Evolutionary conservation across 257 asterid genomes (phyloP).

Genomic region (Jaltomata sinuosa): DNA sequence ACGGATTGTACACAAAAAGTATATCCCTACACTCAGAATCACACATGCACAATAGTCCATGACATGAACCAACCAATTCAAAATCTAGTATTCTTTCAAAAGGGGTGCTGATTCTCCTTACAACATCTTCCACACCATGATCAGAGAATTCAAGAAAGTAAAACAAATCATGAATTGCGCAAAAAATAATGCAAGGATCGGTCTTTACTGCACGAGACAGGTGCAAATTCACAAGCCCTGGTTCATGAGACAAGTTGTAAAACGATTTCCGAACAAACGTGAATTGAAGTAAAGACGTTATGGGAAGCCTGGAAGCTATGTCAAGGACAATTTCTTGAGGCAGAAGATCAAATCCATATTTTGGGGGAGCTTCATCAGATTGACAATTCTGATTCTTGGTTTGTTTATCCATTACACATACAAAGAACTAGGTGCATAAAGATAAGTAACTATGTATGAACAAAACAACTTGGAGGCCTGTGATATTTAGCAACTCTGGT

Average conservation of each 20-base stretch:
- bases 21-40: too few relatives aligned
- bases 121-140: not conserved
- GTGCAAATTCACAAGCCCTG: conserved; percentile 6
- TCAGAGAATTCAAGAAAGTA: conserved; percentile 20
- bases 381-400: conserved; percentile 10
- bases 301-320: conserved; percentile 32
- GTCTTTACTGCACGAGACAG: conserved; percentile 3
- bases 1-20: not conserved
- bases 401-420: not conserved
- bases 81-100: not conserved
- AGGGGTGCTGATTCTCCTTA: conserved; percentile 12
- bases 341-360: conserved; percentile 8
- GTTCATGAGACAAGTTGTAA: not conserved
- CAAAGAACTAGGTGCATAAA: too few relatives aligned
- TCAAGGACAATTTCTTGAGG: conserved; percentile 21
- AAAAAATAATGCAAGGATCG: conserved; percentile 18
- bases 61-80: too few relatives aligned
- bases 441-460: too few relatives aligned
- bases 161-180: conserved; percentile 17
- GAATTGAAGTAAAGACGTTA: conserved; percentile 23
- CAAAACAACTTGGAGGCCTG: not conserved
- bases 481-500: not conserved
- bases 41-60: too few relatives aligned
- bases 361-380: conserved; percentile 1
- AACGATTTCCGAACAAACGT: conserved; percentile 16